Conservation (phyloP, 1,284 basidiomycete genomes). For the Ceraceosorus guamensis region DNA sequence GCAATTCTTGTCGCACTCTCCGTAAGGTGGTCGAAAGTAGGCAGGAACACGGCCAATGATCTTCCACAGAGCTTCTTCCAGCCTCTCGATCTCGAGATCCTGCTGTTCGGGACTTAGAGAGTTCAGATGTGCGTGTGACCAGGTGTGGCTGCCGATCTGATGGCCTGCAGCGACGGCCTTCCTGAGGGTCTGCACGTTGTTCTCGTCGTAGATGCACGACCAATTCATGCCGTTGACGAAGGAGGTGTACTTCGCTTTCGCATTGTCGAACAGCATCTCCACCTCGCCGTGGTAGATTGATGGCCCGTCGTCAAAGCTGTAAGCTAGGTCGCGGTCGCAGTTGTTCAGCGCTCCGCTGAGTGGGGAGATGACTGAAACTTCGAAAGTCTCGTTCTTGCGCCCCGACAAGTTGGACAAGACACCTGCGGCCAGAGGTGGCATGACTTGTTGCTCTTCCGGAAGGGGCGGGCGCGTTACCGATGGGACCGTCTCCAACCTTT, state of each 20-base stretch:
- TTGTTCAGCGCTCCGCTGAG: not conserved
- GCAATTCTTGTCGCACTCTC: not conserved
- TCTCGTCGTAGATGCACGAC: not conserved
- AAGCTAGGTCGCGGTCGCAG: not conserved
- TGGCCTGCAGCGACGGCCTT: not conserved
- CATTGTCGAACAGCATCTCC: not conserved
- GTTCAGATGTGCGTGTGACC: not conserved
- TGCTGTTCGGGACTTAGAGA: not conserved
- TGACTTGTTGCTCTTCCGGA: too few species aligned
- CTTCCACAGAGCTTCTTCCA: not conserved
- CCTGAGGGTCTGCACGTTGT: not conserved
- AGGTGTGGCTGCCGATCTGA: not conserved
- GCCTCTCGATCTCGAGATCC: not conserved
- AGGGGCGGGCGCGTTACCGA: too few species aligned
- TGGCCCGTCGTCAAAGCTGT: not conserved
- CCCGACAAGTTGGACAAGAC: too few species aligned
- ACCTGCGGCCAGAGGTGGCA: too few species aligned
- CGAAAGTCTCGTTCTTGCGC: too few species aligned
- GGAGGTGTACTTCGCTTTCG: not conserved
- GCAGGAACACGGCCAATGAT: not conserved
- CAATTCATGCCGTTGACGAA: not conserved
- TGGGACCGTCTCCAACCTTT: too few species aligned
- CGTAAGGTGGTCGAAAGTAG: not conserved
- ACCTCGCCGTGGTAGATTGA: not conserved
- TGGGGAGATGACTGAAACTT: too few species aligned